Conservation (phyloP, 2,329 filamentous ascomycete species). For the Calonectria naviculata region DNA sequence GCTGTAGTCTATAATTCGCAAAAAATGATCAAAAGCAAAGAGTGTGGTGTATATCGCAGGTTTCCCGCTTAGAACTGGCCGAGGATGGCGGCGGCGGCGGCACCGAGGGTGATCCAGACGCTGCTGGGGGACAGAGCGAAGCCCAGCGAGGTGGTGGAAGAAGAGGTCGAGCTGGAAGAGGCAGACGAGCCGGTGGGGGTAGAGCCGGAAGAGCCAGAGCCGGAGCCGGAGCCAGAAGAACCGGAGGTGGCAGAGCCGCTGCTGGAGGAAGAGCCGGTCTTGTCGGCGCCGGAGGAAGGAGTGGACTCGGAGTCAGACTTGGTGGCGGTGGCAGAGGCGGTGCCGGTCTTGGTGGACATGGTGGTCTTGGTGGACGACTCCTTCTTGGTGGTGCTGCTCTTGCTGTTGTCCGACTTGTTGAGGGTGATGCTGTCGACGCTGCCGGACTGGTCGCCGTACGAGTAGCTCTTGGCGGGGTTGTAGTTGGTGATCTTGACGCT, state of each 20-base stretch:
- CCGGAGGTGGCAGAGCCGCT: neutral
- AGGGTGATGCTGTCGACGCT: conserved; percentile 39
- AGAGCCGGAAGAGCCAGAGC: neutral
- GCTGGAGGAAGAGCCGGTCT: neutral
- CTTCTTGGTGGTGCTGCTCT: neutral
- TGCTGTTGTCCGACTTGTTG: conserved; percentile 10
- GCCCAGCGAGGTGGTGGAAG: neutral
- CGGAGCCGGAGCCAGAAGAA: neutral
- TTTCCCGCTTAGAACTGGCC: neutral
- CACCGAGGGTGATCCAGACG: neutral
- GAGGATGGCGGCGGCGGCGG: neutral
- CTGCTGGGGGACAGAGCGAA: neutral
- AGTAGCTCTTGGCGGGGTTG: conserved; percentile 47
- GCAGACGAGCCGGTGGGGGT: neutral
- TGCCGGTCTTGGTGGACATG: neutral
- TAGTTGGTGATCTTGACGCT: conserved; percentile 56
- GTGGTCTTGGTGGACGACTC: neutral
- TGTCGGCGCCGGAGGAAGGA: neutral
- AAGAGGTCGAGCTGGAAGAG: neutral
- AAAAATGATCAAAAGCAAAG: neutral
- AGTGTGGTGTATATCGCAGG: neutral
- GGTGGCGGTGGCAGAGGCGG: neutral
- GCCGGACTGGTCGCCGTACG: conserved; percentile 39
- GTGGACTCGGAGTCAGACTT: neutral
- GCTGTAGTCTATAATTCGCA: neutral